These are phyloP conservation scores for Coemansia sp. DNA, from an alignment of 192 early-diverging fungal genomes.

Conservation along the genomic window DNA sequence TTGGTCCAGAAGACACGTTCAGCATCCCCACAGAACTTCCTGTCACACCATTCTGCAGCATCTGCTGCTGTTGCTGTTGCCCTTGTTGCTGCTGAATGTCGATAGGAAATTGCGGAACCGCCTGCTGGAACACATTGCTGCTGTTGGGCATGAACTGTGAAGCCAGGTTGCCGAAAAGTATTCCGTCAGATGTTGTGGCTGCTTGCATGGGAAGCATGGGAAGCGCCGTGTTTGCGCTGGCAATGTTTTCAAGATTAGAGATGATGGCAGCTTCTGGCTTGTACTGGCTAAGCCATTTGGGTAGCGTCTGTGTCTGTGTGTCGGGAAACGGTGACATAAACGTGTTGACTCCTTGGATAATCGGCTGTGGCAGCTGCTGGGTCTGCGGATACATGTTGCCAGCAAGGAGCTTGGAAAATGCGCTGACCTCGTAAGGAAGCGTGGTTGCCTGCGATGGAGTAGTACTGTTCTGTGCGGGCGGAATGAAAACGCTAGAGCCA, in stretches of 20 bases:
- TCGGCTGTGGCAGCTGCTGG: slow-evolving; percentile 49
- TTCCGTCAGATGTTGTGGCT: slow-evolving; percentile 14
- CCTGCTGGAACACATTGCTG: slow-evolving; percentile 17
- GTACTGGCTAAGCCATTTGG: slow-evolving; percentile 48
- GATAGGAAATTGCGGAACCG: slow-evolving; percentile 7
- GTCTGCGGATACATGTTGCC: slow-evolving; percentile 49
- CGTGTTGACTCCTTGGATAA: slow-evolving; percentile 47
- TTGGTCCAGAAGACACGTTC: neutral
- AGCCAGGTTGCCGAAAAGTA: slow-evolving; percentile 30
- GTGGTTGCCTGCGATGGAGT: neutral
- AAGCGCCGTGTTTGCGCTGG: slow-evolving; percentile 40
- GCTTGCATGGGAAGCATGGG: slow-evolving; percentile 24
- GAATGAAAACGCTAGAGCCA: neutral
- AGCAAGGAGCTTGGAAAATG: slow-evolving; percentile 34
- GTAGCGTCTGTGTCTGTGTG: slow-evolving; percentile 26
- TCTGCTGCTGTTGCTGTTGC: slow-evolving; percentile 9
- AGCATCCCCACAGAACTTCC: neutral
- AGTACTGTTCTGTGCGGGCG: neutral
- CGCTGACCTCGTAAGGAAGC: slow-evolving; percentile 24
- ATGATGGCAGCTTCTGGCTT: slow-evolving; percentile 48
- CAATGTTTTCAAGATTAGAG: slow-evolving; percentile 46
- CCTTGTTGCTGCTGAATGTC: neutral
- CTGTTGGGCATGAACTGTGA: slow-evolving; percentile 41
- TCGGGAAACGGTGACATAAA: slow-evolving; percentile 51
- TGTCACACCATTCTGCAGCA: neutral